A percentile compares a stretch with the other conserved stretches of the same genome.
Conservation (phyloP, 257 asterid species). For the Perilla frutescens region DNA sequence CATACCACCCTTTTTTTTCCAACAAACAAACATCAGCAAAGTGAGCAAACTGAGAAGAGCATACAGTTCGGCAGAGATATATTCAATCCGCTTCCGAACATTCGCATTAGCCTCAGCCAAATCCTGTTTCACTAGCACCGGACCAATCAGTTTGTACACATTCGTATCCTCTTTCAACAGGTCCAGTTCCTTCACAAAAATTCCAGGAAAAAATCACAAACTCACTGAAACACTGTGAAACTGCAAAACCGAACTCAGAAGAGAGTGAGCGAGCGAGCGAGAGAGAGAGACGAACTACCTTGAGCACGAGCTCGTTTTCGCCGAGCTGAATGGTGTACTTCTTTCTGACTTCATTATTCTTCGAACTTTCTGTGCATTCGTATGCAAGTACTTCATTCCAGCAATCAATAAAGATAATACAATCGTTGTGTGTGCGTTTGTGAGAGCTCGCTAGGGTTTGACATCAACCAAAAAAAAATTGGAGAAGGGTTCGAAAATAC, state of each 20-base stretch:
- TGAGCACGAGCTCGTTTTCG: slow-evolving; percentile 94
- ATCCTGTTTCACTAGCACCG: slow-evolving; percentile 95
- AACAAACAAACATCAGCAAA: slow-evolving; percentile 22
- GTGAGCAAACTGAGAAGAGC: slow-evolving; percentile 19
- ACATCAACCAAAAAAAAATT: background rate
- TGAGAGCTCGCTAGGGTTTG: slow-evolving; percentile 43
- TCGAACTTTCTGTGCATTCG: slow-evolving; percentile 59
- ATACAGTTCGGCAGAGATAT: slow-evolving; percentile 92
- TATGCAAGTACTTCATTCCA: slow-evolving; percentile 12
- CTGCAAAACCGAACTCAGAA: slow-evolving; percentile 20
- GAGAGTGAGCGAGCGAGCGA: background rate
- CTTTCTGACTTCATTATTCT: slow-evolving; percentile 91
- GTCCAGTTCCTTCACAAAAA: slow-evolving; percentile 72
- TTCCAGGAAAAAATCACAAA: background rate
- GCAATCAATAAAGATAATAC: background rate
- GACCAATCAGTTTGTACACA: slow-evolving; percentile 93
- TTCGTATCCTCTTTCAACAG: slow-evolving; percentile 88
- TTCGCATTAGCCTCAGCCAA: slow-evolving; percentile 97
- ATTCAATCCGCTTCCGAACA: slow-evolving; percentile 91
- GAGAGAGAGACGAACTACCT: slow-evolving; percentile 46
- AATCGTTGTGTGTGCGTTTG: background rate
- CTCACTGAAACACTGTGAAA: slow-evolving; percentile 2
- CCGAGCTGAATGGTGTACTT: slow-evolving; percentile 95
- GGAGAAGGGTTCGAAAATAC: slow-evolving; percentile 26
- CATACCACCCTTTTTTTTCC: background rate